Evolutionary conservation across 345 rosid genomes (phyloP), one percentile per base, ranked within the genome.

Genomic region (Ceriops decandra): DNA sequence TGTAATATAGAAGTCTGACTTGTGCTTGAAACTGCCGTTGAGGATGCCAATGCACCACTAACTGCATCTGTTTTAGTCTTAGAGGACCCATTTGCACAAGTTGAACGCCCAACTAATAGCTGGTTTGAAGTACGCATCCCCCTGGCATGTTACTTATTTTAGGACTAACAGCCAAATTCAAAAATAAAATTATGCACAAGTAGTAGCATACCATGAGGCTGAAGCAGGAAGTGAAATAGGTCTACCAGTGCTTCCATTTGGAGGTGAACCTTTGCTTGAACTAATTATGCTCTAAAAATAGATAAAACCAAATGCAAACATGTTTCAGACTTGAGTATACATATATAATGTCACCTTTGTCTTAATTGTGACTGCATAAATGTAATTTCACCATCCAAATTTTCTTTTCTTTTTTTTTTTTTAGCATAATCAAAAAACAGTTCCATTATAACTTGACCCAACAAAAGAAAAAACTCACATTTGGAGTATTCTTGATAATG

Each of bases 181-280:
- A 76, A 38, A 52, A 11, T 10, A 7, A 19, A 27, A 56, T 56
- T 56, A 5, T 24, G 28, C 26, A 16, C 31, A 24, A 56, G 60
- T 6, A 60, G 2, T 35, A 24, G 57, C 79, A 74, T 86, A 90
- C 98, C 97, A 93, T 70, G 98, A 84, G 7, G 97, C 92, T 66
- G 92, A 93, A 62, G 92, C 90, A 75, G 98, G 98, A 68, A 93
- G 96, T 53, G 82, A 82, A 35, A 74, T 66, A 5, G 90, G 74
- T 83, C 83, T 83, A 63, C 80, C 71, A 60, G 82, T 60, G 79
- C 85, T 85, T 75, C 87, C 90, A 82, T 84, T 83, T 71, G 92
- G 88, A 27, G 88, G 85, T 59, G 93, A 82, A 77, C 61, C 80
- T 77, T 76, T 88, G 62, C 74, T 66, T 19, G 72, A 68, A 31